Conservation (phyloP, 345 rosid species). For the Eucalyptus virginea region DNA sequence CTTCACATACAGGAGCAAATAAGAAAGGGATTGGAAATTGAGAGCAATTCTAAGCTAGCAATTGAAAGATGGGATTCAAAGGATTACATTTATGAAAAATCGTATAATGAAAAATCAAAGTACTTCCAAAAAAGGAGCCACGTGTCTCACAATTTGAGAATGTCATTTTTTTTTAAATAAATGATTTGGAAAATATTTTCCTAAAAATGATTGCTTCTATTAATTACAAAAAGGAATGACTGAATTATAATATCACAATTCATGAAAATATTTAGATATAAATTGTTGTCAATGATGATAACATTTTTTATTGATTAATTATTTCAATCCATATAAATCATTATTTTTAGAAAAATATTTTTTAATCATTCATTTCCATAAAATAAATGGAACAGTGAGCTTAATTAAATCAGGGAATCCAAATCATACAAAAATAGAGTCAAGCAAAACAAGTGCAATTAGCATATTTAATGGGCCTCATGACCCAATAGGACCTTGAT, state of each 20-base stretch:
- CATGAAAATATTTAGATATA: background rate
- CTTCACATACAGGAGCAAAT: background rate
- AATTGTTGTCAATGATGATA: background rate
- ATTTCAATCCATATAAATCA: fast-evolving
- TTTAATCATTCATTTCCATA: background rate
- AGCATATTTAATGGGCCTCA: background rate
- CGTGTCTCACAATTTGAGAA: background rate
- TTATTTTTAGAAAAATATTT: background rate
- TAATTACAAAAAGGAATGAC: background rate
- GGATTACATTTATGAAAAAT: background rate
- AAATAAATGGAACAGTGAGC: background rate
- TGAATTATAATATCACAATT: background rate
- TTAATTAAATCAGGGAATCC: background rate
- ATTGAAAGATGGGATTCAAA: background rate
- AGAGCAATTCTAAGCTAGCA: background rate
- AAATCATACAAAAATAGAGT: background rate
- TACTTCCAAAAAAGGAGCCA: background rate
- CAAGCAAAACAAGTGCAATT: background rate
- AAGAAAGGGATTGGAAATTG: background rate
- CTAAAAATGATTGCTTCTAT: fast-evolving
- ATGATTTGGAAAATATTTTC: background rate
- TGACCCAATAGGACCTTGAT: background rate
- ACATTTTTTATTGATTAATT: background rate
- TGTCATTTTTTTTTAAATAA: background rate
- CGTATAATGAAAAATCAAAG: background rate